phyloP scores from a whole-genome alignment of 225 moss, liverwort and hornwort species.

The Antitrichia curtipendula region DNA sequence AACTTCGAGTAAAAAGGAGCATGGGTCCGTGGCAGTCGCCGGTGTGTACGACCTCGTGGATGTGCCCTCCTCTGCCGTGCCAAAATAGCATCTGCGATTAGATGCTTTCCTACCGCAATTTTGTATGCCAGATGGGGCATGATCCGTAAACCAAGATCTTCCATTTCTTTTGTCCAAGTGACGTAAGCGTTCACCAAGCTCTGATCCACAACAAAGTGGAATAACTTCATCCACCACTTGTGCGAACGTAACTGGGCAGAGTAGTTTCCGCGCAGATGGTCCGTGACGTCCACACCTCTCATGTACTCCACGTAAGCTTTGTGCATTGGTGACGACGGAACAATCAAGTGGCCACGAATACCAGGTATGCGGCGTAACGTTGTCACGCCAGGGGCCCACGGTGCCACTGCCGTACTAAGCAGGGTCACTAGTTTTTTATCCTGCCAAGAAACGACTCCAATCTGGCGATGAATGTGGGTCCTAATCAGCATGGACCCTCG shows the following conservation, averaged over 20 bases:
- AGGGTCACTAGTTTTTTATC: too few species aligned
- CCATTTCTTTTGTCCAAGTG: not conserved
- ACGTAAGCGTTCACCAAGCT: not conserved
- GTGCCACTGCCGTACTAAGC: too few species aligned
- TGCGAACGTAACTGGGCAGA: not conserved
- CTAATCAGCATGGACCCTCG: too few species aligned
- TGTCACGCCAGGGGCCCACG: accelerated
- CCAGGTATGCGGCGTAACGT: accelerated
- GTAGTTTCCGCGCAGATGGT: not conserved
- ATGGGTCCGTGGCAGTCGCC: accelerated
- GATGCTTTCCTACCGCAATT: accelerated
- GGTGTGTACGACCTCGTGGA: too few species aligned
- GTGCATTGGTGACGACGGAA: not conserved
- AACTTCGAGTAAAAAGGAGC: too few species aligned
- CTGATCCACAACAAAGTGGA: not conserved
- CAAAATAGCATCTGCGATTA: accelerated
- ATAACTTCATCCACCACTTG: not conserved
- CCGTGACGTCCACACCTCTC: accelerated
- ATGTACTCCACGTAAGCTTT: not conserved
- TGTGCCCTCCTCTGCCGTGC: too few species aligned
- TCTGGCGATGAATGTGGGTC: too few species aligned
- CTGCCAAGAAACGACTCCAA: too few species aligned
- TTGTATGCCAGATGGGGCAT: not conserved
- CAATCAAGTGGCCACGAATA: accelerated
- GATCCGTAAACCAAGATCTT: not conserved